phyloP scores from a whole-genome alignment of 257 asterid species.

The Solanum arcanum region DNA sequence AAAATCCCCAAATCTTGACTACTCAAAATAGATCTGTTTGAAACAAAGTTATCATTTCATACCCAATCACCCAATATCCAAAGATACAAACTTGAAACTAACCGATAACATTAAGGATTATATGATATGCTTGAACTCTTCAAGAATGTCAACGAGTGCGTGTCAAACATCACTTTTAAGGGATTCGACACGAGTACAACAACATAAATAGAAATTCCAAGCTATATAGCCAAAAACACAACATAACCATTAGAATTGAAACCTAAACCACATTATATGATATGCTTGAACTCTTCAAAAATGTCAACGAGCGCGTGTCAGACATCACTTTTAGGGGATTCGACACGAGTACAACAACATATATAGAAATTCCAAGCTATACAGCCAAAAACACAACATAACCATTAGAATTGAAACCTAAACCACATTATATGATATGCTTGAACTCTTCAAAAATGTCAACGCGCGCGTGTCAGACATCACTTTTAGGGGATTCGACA shows the following conservation, averaged over 20 bases:
- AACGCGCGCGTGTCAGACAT: rapidly evolving
- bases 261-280: neutral
- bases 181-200: neutral
- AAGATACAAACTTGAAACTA: neutral
- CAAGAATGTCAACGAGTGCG: neutral
- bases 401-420: neutral
- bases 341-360: neutral
- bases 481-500: neutral
- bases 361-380: rapidly evolving
- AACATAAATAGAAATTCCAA: neutral
- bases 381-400: neutral
- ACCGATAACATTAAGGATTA: neutral
- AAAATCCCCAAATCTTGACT: neutral
- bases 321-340: neutral
- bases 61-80: neutral
- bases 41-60: neutral
- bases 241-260: neutral
- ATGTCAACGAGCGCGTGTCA: rapidly evolving
- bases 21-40: neutral
- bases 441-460: neutral
- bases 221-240: neutral
- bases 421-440: neutral
- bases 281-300: neutral
- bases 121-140: neutral
- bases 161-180: neutral